Base-by-base conservation (phyloP, 2,329 filamentous ascomycete species). In the Ophiocordyceps unilateralis region DNA sequence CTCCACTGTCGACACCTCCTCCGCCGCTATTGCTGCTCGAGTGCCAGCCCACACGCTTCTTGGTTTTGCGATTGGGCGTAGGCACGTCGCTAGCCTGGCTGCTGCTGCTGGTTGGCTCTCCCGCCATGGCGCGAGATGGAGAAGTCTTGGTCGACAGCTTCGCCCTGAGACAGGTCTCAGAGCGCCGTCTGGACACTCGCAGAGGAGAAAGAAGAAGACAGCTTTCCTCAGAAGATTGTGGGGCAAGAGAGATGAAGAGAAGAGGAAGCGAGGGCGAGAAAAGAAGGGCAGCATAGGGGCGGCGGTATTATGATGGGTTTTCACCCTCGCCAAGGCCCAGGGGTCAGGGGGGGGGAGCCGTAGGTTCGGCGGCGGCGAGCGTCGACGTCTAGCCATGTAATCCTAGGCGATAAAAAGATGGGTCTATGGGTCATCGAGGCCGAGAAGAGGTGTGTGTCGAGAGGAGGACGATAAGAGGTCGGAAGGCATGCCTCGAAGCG, bases 21-120 rank as follows among this genome's bases (percentile, higher is more conserved):
- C 34, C 43, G 30, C 47, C 41, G 28, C 49, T 53, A 38, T 54
- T 51, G 41, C 55, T 56, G 48, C 52, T 58, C 40, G 56, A 51
- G 43, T 59, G 58, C 45, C 59, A 65, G 41, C 56, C 62, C 14
- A 65, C 62, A 38, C 57, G 55, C 55, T 65, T 65, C 56, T 65
- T 65, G 41, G 60, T 58, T 48, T 52, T 64, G 41, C 53, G 57
- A 42, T 49, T 45, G 21, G 59, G 57, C 28, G 56, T 58, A 43
- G 52, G 49, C 44, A 53, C 49, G 49, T 54, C 53, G 40, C 51
- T 58, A 17, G 51, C 48, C 21, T 49, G 50, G 41, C 47, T 50
- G 45, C 50, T 58, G 45, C 54, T 55, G 45, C 50, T 55, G 40
- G 48, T 55, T 39, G 47, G 40, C 43, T 52, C 49, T 19, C 45